Conservation (phyloP, 352 stramenopile species). For the Pythium rishiriense region DNA sequence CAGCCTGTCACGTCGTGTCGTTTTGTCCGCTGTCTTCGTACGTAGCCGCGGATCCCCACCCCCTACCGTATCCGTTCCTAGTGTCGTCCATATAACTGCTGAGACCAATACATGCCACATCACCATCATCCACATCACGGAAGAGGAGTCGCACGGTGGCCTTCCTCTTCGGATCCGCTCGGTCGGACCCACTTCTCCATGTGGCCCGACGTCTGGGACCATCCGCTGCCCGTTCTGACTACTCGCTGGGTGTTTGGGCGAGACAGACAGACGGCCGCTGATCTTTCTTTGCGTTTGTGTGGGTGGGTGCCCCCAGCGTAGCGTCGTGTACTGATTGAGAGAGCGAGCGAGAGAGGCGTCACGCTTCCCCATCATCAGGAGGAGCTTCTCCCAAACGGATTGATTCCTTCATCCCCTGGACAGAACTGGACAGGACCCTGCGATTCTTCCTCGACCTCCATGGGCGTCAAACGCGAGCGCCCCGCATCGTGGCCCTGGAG, state of each 20-base stretch:
- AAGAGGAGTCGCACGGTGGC: too few species aligned
- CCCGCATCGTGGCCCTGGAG: not conserved
- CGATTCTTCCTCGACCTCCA: not conserved
- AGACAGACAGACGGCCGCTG: not conserved
- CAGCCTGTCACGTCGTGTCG: not conserved
- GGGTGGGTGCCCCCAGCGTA: not conserved
- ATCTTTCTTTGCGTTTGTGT: not conserved
- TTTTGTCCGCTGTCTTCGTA: too few species aligned
- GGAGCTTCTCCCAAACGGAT: too few species aligned
- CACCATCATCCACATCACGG: not conserved
- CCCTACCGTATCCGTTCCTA: too few species aligned
- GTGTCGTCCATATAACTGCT: too few species aligned
- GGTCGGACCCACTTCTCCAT: conserved; percentile 1
- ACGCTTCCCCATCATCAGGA: too few species aligned
- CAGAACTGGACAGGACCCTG: not conserved
- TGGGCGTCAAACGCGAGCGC: conserved; percentile 21
- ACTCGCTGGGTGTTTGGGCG: not conserved
- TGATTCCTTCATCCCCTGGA: too few species aligned
- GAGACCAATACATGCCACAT: too few species aligned
- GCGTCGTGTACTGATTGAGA: not conserved
- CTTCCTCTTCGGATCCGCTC: conserved; percentile 2
- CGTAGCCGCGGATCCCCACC: too few species aligned
- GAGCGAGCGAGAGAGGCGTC: not conserved
- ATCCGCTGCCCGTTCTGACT: conserved; percentile 9
- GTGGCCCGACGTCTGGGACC: conserved; percentile 3